Percentiles rank a stretch among this genome's conserved stretches.
These are phyloP conservation scores for Symbiodinium natans DNA, from an alignment of 73 alveolate genomes.

Conservation along the genomic window DNA sequence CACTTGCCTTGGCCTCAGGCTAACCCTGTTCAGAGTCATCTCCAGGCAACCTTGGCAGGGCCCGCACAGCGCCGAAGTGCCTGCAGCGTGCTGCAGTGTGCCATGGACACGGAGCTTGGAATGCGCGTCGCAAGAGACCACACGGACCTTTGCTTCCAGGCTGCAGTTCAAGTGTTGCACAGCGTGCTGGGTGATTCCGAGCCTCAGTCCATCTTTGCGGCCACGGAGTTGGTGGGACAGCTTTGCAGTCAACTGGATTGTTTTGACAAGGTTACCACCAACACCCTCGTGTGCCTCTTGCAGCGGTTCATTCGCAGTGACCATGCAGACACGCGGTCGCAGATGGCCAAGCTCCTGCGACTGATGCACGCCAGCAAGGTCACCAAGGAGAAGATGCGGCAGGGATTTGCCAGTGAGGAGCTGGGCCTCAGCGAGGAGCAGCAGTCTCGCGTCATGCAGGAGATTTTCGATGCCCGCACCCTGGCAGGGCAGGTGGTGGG, in stretches of 20 bases:
- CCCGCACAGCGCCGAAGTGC: slow-evolving; percentile 39
- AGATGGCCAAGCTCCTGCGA: neutral
- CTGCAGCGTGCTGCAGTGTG: slow-evolving; percentile 28
- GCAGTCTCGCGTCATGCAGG: slow-evolving; percentile 8
- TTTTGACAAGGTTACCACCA: neutral
- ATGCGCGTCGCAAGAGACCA: slow-evolving; percentile 45
- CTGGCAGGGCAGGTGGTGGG: slow-evolving; percentile 7
- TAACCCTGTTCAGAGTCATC: slow-evolving; percentile 20
- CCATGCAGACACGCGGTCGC: neutral
- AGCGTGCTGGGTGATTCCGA: neutral
- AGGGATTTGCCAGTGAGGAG: neutral
- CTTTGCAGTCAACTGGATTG: no score
- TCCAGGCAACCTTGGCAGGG: slow-evolving; percentile 16
- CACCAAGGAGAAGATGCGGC: neutral
- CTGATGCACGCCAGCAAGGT: neutral
- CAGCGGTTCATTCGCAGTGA: neutral
- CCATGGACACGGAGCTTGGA: slow-evolving; percentile 65
- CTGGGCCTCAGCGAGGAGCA: neutral
- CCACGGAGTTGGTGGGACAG: neutral
- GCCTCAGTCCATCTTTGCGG: neutral
- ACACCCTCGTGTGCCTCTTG: neutral
- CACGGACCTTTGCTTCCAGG: slow-evolving; percentile 14
- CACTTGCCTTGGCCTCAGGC: slow-evolving; percentile 67
- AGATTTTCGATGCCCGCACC: neutral
- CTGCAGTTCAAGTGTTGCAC: slow-evolving; percentile 9